These are phyloP conservation scores for Marchantia polymorpha DNA, from an alignment of 225 moss, liverwort and hornwort genomes.

Conservation along the genomic window DNA sequence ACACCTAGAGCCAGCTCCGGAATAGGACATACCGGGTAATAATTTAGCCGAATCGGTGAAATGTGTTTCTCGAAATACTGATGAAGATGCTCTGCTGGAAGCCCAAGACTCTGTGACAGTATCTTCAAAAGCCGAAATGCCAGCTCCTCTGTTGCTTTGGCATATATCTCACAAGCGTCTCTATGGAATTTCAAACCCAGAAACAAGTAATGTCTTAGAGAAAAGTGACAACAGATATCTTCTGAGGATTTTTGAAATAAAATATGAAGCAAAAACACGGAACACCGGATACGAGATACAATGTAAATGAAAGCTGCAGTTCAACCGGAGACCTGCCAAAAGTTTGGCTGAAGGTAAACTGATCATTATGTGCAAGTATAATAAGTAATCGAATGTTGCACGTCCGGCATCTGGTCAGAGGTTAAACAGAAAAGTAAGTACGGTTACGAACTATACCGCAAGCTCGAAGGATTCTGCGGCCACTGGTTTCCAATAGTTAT, in stretches of 20 bases:
- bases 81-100: conserved; percentile 56
- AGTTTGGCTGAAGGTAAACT: no score
- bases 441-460: conserved; percentile 35
- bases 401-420: no score
- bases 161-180: conserved; percentile 61
- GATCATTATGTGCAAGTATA: no score
- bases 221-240: background rate
- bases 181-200: conserved; percentile 28
- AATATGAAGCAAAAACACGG: no score
- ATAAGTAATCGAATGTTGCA: no score
- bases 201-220: background rate
- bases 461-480: conserved; percentile 51
- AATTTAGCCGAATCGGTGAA: conserved; percentile 56
- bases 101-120: conserved; percentile 66
- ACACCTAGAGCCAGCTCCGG: conserved; percentile 73
- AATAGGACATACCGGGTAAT: conserved; percentile 74
- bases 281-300: background rate
- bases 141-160: conserved; percentile 49
- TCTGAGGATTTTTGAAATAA: no score
- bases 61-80: conserved; percentile 45
- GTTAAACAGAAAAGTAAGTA: no score
- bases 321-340: no score
- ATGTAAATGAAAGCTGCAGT: no score
- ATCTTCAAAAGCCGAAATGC: conserved; percentile 54
- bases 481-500: conserved; percentile 50